Evolutionary conservation across 257 asterid genomes (phyloP).

Genomic region (Ligustrum vulgare): DNA sequence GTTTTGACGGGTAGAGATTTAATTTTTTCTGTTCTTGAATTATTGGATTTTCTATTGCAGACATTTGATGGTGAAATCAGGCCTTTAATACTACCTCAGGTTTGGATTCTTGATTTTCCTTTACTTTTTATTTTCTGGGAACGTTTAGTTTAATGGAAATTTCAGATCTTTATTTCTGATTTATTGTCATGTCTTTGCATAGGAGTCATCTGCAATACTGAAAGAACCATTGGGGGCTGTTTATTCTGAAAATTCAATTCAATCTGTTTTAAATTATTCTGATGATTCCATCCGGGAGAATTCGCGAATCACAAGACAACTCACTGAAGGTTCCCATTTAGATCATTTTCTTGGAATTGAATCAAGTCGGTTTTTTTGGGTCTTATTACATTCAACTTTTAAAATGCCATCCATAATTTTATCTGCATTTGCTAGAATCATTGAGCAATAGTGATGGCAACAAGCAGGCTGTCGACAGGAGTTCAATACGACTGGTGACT

Average conservation of each 20-base stretch:
- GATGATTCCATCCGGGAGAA: conserved; percentile 34
- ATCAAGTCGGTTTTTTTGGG: not conserved
- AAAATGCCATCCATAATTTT: conserved; percentile 22
- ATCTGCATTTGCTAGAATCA: conserved; percentile 28
- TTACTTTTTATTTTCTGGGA: not conserved
- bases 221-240: conserved; percentile 59
- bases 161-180: conserved; percentile 23
- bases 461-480: conserved; percentile 31
- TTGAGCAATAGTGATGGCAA: conserved; percentile 20
- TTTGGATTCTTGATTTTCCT: conserved; percentile 27
- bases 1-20: not conserved
- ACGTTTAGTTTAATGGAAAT: not conserved
- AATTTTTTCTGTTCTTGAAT: conserved; percentile 11
- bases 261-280: conserved; percentile 29
- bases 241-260: conserved; percentile 38
- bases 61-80: conserved; percentile 70
- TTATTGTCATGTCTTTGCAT: conserved; percentile 15
- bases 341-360: conserved; percentile 6
- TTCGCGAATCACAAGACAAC: conserved; percentile 62
- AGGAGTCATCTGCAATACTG: conserved; percentile 52
- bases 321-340: conserved; percentile 63
- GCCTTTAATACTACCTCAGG: conserved; percentile 77
- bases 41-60: conserved; percentile 37
- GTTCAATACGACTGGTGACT: conserved; percentile 59
- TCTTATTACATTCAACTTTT: not conserved